Evolutionary conservation across 164 flowering plant species (phyloP).

Genomic region (Magnolia officinalis): DNA sequence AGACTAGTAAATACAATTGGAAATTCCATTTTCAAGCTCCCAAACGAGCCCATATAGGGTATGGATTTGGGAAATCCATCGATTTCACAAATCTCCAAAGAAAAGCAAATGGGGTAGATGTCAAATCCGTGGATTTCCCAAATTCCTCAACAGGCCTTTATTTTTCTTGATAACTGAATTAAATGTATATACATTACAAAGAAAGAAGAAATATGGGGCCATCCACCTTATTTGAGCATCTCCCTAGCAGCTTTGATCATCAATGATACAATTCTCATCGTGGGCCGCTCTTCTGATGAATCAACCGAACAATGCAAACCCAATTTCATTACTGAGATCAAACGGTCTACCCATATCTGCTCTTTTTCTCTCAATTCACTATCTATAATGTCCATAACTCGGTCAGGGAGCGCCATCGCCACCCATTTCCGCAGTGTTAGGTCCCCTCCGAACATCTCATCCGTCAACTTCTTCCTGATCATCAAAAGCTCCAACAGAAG

Average conservation of each 20-base stretch:
- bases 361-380: neutral
- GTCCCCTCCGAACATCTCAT: conserved; percentile 2
- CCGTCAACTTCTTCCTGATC: conserved; percentile 2
- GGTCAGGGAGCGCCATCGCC: neutral
- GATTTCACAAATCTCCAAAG: neutral
- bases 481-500: conserved; percentile 6
- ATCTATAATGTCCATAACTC: conserved; percentile 3
- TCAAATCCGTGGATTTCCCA: too few relatives aligned
- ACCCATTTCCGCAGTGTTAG: conserved; percentile 9
- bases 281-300: conserved; percentile 1
- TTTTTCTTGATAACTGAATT: neutral
- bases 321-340: neutral
- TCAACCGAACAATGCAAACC: conserved; percentile 4
- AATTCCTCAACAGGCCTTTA: too few relatives aligned
- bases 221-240: conserved; percentile 1
- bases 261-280: neutral
- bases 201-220: neutral
- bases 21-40: too few relatives aligned
- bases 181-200: neutral
- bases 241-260: conserved; percentile 3
- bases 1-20: too few relatives aligned
- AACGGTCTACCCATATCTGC: neutral
- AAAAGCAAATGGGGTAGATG: neutral
- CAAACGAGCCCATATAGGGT: too few relatives aligned
- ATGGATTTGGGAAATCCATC: neutral